Evolutionary conservation across 176 grass and related monocot species (phyloP).

Genomic region (Zizania latifolia): DNA sequence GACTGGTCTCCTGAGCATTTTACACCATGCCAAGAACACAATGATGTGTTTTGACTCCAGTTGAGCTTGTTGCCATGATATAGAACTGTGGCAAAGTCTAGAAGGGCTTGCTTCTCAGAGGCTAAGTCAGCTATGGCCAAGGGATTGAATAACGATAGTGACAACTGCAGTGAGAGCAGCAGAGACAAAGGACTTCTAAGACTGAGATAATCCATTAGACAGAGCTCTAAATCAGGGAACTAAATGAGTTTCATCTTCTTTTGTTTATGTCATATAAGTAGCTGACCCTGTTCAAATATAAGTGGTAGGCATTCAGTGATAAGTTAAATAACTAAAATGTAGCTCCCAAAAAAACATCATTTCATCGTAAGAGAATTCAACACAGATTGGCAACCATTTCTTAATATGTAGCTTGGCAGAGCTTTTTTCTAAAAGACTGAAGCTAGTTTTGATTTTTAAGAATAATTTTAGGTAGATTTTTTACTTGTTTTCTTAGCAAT

Average conservation of each 20-base stretch:
- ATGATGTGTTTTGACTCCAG: slow-evolving; percentile 54
- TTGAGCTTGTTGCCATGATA: slow-evolving; percentile 51
- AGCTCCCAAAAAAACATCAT: neutral
- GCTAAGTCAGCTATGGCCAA: slow-evolving; percentile 39
- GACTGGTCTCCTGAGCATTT: slow-evolving; percentile 60
- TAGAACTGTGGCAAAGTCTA: slow-evolving; percentile 52
- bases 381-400: slow-evolving; percentile 6
- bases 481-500: no score
- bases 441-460: no score
- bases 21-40: slow-evolving; percentile 88
- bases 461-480: no score
- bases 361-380: slow-evolving; percentile 9
- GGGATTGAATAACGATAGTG: slow-evolving; percentile 36
- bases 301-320: slow-evolving; percentile 4
- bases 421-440: no score
- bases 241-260: slow-evolving; percentile 28
- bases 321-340: neutral
- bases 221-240: neutral
- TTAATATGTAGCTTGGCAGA: no score
- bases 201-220: slow-evolving; percentile 36
- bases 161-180: slow-evolving; percentile 31
- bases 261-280: neutral
- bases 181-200: slow-evolving; percentile 1
- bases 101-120: slow-evolving; percentile 75
- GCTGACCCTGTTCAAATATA: slow-evolving; percentile 24